Conservation (phyloP, 768 basidiomycete species). For the Pleurotus djamor region DNA sequence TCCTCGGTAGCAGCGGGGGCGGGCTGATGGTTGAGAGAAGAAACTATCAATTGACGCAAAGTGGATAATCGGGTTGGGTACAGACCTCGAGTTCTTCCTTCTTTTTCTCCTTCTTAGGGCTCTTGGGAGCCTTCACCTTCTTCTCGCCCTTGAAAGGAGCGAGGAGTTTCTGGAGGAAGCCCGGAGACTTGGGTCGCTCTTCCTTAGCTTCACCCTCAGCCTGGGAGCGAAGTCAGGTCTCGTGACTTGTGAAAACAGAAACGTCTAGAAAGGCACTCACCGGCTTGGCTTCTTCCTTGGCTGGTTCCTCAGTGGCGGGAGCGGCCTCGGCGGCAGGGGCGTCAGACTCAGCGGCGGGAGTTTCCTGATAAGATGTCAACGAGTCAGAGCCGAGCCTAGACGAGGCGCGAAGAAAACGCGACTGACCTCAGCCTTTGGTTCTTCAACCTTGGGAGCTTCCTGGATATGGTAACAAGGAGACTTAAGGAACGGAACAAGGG, state of each 20-base stretch:
- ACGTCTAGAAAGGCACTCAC: constrained; percentile 16
- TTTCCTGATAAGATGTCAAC: constrained; percentile 27
- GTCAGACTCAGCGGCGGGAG: constrained; percentile 24
- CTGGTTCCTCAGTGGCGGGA: constrained; percentile 30
- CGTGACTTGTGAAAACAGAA: constrained; percentile 1
- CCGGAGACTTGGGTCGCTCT: constrained; percentile 78
- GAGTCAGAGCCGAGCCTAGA: neutral
- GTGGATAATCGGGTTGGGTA: neutral
- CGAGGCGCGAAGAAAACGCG: neutral
- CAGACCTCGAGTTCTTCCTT: constrained; percentile 65
- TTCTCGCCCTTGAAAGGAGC: constrained; percentile 73
- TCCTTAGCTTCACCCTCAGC: constrained; percentile 65
- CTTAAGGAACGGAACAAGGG: neutral
- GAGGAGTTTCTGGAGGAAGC: constrained; percentile 74
- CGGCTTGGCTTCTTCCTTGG: constrained; percentile 41
- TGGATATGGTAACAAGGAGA: constrained; percentile 10
- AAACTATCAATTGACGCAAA: neutral
- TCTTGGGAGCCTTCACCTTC: constrained; percentile 68
- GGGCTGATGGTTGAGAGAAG: constrained; percentile 17
- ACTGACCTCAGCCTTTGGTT: constrained; percentile 34
- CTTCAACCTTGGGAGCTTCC: constrained; percentile 38
- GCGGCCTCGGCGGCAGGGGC: constrained; percentile 26
- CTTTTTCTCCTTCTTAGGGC: constrained; percentile 82
- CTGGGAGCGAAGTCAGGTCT: constrained; percentile 23
- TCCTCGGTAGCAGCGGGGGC: constrained; percentile 36